Conservation (phyloP, 192 early-diverging fungal genomes). For the Allomyces arbusculus region DNA sequence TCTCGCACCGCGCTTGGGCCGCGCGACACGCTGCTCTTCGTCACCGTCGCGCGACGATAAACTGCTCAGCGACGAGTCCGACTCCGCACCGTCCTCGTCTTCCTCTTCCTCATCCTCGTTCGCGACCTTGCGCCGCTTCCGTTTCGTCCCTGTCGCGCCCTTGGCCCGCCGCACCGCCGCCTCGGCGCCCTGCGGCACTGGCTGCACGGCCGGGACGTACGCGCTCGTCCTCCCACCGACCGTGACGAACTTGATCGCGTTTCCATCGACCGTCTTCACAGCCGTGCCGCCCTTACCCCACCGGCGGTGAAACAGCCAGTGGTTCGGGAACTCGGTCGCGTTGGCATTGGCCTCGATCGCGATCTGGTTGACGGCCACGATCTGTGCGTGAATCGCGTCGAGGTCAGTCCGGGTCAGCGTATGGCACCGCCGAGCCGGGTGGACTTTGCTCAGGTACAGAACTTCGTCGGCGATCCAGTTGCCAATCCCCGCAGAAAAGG, state of each 20-base stretch:
- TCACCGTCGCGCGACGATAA: no score
- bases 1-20: no score
- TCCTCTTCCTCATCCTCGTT: no score
- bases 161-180: no score
- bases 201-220: constrained; percentile 33
- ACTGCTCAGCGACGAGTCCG: no score
- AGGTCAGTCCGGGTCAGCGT: constrained; percentile 27
- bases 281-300: constrained; percentile 42
- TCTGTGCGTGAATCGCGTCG: constrained; percentile 16
- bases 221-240: constrained; percentile 49
- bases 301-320: constrained; percentile 62
- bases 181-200: constrained; percentile 10
- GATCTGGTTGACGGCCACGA: constrained; percentile 21
- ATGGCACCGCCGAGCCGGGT: constrained; percentile 34
- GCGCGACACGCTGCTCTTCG: no score
- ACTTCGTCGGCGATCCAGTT: constrained; percentile 80
- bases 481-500: constrained; percentile 56
- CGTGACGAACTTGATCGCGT: constrained; percentile 37
- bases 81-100: no score
- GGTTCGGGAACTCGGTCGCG: constrained; percentile 30
- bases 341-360: constrained; percentile 52
- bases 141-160: no score
- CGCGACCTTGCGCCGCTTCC: no score
- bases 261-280: constrained; percentile 29
- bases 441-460: constrained; percentile 47